Evolutionary conservation across 1,284 basidiomycete species (phyloP), one percentile per base, ranked within the genome.

Genomic region (Malassezia globosa): DNA sequence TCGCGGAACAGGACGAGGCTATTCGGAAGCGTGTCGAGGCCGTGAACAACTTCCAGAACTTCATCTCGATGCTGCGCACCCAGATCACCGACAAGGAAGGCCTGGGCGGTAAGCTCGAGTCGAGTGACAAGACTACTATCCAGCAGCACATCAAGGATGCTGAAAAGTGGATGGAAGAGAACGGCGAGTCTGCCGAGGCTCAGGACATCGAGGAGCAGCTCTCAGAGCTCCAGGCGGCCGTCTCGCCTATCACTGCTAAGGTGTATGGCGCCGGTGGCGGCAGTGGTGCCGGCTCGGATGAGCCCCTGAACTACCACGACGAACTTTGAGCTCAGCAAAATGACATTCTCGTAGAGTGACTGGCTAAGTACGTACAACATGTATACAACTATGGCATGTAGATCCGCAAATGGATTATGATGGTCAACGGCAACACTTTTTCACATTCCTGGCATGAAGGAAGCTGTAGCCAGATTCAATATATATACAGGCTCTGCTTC

Each of bases 201-300:
- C 56, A 60, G 39, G 68, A 71, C 56, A 66, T 71, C 46, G 68
- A 71, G 57, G 68, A 71, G 60, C 63, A 71, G 61, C 58, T 71
- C 42, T 56, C 50, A 29, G 66, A 69, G 59, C 58, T 71, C 48
- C 68, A 71, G 61, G 62, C 66, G 35, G 61, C 60, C 33, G 58
- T 71, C 37, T 58, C 61, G 5, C 68, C 68, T 41, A 71, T 71
- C 60, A 71, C 68, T 19, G 60, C 63, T 43, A 69, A 71, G 62
- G 60, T 71, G 44, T 71, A 71, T 65, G 55, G 56, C 26, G 41
- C 53, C 21, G 42, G 35, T 26, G 52, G 39, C 5, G 54, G 36
- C 37, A 51, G 39, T n/a, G 46, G 51, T n/a, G 42, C 46, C 7
- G 55, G 58, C 23, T 59, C 55, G 42, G 67, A 70, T 45, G 67